Evolutionary conservation across 106 monocot species (phyloP), one percentile per base, ranked within the genome.

Genomic region (Cymbidium sinense): DNA sequence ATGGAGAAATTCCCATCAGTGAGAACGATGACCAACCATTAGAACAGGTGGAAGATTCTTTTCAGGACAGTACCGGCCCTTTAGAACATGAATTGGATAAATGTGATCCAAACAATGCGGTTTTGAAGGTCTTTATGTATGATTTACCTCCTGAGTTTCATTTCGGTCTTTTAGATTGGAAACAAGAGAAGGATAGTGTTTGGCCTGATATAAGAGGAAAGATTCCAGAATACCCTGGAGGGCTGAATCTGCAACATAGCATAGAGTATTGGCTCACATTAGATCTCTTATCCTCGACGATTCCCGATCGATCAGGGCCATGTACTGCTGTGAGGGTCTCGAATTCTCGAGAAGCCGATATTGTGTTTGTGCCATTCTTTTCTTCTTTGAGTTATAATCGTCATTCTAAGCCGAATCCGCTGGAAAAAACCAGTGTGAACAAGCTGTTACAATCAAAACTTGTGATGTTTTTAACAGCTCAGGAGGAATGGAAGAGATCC

Each of bases 191-290:
- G n/a, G 29, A 70, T 2, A 76, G 34, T 20, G 79, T 91, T 7
- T 95, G 94, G 94, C 94, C 94, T 8, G 89, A 95, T 5, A 50
- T 95, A 43, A 9, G 8, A 10, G 43, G 7, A 1, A 64, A 79
- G 20, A 77, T 86, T 4, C 95, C 91, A 0, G 80, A 75, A 0
- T 95, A 95, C 47, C 91, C 95, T n/a, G 91, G 95, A 8, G 95
- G 95, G 34, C 73, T 95, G 77, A 95, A 95, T 79, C 85, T 95
- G 23, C 95, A 95, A 55, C 95, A 95, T 37, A 95, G 95, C 70
- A 88, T 95, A 33, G 95, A 95, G 82, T 95, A 91, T 52, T 95
- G 95, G 95, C 87, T 95, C 13, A 91, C 91, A 21, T 52, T 95
- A 70, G 95, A 95, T 83, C 84, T 95, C 19, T 34, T 95, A 35